These are phyloP conservation scores for Hygrocybe punicea DNA, from an alignment of 768 basidiomycete species.

Conservation along the genomic window DNA sequence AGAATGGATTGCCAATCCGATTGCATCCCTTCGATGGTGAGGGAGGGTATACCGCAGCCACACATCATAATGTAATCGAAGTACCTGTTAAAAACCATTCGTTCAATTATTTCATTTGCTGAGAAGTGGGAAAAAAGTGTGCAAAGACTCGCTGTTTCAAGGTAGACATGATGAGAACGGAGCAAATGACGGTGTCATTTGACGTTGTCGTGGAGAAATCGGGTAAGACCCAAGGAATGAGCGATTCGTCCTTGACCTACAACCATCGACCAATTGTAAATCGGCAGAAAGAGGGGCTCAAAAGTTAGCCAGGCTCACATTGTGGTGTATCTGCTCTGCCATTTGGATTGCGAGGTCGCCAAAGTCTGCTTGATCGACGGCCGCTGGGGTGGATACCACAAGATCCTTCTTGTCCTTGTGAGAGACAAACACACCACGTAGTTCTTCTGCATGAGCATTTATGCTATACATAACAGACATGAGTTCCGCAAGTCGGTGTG, in stretches of 20 bases:
- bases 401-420: slow-evolving; percentile 26
- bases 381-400: slow-evolving; percentile 11
- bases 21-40: slow-evolving; percentile 43
- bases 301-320: slow-evolving; percentile 21
- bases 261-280: not conserved
- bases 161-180: slow-evolving; percentile 43
- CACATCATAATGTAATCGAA: slow-evolving; percentile 33
- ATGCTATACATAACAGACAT: slow-evolving; percentile 19
- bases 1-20: slow-evolving; percentile 40
- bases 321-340: slow-evolving; percentile 21
- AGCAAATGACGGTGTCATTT: slow-evolving; percentile 36
- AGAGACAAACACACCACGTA: slow-evolving; percentile 31
- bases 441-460: slow-evolving; percentile 33
- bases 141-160: slow-evolving; percentile 24
- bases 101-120: not conserved
- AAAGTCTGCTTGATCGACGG: slow-evolving; percentile 20
- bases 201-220: slow-evolving; percentile 44
- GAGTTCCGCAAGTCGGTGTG: not conserved
- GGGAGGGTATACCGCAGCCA: slow-evolving; percentile 42
- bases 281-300: not conserved
- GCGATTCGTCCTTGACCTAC: slow-evolving; percentile 18
- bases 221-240: slow-evolving; percentile 43
- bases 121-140: not conserved
- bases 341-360: slow-evolving; percentile 25
- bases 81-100: slow-evolving; percentile 19